Evolutionary conservation across 495 filamentous ascomycete genomes (phyloP).

Genomic region (Penicillium goetzii): DNA sequence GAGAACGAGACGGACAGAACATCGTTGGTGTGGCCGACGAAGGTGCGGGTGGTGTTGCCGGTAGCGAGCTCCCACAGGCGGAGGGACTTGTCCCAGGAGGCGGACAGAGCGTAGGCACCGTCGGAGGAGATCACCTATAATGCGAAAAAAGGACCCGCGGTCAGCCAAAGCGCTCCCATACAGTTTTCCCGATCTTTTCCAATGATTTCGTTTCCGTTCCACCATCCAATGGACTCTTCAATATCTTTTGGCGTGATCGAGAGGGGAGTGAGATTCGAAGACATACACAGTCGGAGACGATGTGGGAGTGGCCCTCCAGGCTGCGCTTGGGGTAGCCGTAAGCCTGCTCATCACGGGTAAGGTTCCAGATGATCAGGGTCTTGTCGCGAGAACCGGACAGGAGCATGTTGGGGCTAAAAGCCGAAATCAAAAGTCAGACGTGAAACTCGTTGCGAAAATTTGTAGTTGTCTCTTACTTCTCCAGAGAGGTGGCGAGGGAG

Average conservation of each 20-base stretch:
- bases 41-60: conserved; percentile 93
- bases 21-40: conserved; percentile 99
- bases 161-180: conserved; percentile 40
- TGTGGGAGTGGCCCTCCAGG: conserved; percentile 98
- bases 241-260: conserved; percentile 16
- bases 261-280: conserved; percentile 27
- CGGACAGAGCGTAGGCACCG: conserved; percentile 97
- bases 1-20: conserved; percentile 99
- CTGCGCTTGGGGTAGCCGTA: conserved; percentile 99
- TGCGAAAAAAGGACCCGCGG: conserved; percentile 32
- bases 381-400: conserved; percentile 97
- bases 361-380: conserved; percentile 99
- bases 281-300: conserved; percentile 99
- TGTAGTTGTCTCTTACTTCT: conserved; percentile 73
- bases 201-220: conserved; percentile 23
- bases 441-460: conserved; percentile 34
- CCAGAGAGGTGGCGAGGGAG: conserved; percentile 91
- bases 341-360: conserved; percentile 95
- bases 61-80: conserved; percentile 98
- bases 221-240: conserved; percentile 21
- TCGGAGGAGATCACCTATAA: conserved; percentile 97
- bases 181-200: conserved; percentile 11
- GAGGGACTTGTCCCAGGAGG: conserved; percentile 99
- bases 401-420: conserved; percentile 96
- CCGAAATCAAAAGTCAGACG: conserved; percentile 43